Evolutionary conservation across 306 rosid species (phyloP).

Genomic region (Betula pendula): DNA sequence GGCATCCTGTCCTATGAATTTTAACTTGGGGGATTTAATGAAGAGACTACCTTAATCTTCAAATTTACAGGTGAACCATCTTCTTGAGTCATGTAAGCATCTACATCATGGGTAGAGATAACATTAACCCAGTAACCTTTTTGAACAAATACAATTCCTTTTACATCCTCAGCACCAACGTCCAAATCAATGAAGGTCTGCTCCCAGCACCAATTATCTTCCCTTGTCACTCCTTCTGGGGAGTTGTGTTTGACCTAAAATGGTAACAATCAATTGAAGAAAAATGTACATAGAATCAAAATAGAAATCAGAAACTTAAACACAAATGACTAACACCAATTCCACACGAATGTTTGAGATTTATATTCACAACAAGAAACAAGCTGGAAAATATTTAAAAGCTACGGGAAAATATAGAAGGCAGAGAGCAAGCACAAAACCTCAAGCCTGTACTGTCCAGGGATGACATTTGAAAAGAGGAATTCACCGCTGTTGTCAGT

Average conservation of each 20-base stretch:
- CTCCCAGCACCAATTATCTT: conserved; percentile 99
- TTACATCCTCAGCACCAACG: conserved; percentile 74
- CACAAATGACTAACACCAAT: conserved; percentile 8
- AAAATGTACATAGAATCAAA: conserved; percentile 20
- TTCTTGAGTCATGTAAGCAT: conserved; percentile 69
- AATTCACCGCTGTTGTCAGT: conserved; percentile 61
- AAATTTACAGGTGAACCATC: conserved; percentile 61
- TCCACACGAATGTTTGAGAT: conserved; percentile 7
- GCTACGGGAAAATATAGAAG: conserved; percentile 22
- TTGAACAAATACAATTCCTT: conserved; percentile 75
- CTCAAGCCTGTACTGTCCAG: conserved; percentile 93
- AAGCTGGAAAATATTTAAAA: conserved; percentile 13
- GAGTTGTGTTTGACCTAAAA: conserved; percentile 71
- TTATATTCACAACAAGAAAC: conserved; percentile 20
- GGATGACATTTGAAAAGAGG: conserved; percentile 64
- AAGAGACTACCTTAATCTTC: conserved; percentile 63
- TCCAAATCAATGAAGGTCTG: conserved; percentile 63
- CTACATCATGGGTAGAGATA: conserved; percentile 83
- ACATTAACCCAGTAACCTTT: conserved; percentile 84
- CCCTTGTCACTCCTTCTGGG: conserved; percentile 34
- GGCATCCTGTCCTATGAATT: conserved; percentile 19
- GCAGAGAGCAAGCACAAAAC: conserved; percentile 40
- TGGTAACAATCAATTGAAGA: conserved; percentile 24
- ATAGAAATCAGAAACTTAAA: conserved; percentile 16
- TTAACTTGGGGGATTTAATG: conserved; percentile 28